Evolutionary conservation across 106 monocot species (phyloP).

Genomic region (Chionographis japonica): DNA sequence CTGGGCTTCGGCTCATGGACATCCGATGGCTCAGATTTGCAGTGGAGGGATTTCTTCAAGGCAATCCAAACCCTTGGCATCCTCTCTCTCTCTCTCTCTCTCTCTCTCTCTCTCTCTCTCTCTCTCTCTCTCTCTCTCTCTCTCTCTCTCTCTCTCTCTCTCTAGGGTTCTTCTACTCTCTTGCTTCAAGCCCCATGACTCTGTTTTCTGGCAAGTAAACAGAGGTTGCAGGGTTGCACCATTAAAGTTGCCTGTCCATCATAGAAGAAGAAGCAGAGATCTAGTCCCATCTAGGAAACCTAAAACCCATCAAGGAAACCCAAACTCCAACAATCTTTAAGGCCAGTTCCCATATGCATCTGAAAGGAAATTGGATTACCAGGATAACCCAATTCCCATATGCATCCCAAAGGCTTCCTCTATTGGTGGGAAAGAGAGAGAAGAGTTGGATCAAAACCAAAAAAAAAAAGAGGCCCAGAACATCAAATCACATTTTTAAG

Average conservation of each 20-base stretch:
- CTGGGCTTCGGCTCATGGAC: constrained; percentile 77
- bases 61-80: constrained; percentile 86
- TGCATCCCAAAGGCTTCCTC: no score
- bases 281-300: constrained; percentile 4
- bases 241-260: neutral
- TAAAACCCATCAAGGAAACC: neutral
- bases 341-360: no score
- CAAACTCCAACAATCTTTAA: no score
- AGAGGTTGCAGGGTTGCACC: constrained; percentile 4
- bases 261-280: neutral
- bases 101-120: constrained; percentile 2
- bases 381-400: no score
- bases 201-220: no score
- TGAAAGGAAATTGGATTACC: no score
- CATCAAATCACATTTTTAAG: constrained; percentile 1
- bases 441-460: neutral
- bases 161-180: no score
- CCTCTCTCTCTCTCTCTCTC: constrained; percentile 6
- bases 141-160: constrained; percentile 1
- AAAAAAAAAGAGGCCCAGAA: neutral
- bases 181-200: no score
- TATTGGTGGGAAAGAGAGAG: no score
- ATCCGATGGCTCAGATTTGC: constrained; percentile 84
- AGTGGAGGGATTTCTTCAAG: constrained; percentile 85
- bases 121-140: neutral